Evolutionary conservation across 345 rosid species (phyloP), one percentile per base, ranked within the genome.

Genomic region (Raphanus sativus): DNA sequence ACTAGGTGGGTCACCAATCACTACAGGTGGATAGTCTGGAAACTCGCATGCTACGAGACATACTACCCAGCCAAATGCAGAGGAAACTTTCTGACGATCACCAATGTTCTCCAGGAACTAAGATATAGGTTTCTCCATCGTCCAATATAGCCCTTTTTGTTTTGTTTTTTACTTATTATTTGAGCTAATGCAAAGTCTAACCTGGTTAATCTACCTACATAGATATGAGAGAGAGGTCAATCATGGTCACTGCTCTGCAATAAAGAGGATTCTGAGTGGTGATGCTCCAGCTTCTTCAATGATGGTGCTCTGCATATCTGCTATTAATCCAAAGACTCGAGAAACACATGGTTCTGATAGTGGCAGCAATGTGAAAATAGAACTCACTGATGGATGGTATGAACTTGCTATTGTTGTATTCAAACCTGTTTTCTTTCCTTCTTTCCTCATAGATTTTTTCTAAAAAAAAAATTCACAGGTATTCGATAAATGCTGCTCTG

Each of bases 321-420:
- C 86, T 74, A 81, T 90, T 67, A 75, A 73, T 73, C 80, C 69
- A 26, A 77, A 83, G 55, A 77, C 12, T 67, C 71, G 17, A 69
- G 73, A 76, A 79, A 56, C 69, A 76, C 74, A 70, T 76, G 85
- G 83, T 69, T 68, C 81, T 73, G 85, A 78, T 69, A 65, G 32
- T 76, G 83, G 78, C 65, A 80, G 69, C 77, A 67, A 72, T 74
- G 83, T 81, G 74, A 89, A 83, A 85, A 75, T 94, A 77, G 93
- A 94, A 81, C 86, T 94, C 61, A 94, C 92, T 69, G 98, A 94
- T 86, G 95, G 98, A 78, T 94, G 98, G 98, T 94, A 88, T 65
- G 91, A 65, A 82, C 70, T 48, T 83, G 59, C 52, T 69, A 38
- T 32, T 21, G 6, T 56, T 8, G 62, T 58, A 9, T 58, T 24